Base-by-base conservation (phyloP, 108 stramenopile species). In the Cyclotella sp. region DNA sequence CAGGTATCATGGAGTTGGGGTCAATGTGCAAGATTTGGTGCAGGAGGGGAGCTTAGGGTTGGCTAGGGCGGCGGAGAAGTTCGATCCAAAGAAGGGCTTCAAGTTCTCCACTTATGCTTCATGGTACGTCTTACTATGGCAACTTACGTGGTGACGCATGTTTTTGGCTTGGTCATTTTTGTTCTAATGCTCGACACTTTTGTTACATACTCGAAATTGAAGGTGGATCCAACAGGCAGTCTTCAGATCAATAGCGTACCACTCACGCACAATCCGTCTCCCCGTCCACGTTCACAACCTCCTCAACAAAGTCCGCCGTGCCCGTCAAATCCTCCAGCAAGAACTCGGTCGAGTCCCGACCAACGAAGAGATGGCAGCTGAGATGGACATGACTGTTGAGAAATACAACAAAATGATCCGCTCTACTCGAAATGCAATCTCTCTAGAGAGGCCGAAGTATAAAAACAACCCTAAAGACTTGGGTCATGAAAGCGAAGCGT, bases 241-340 rank as follows among this genome's bases (percentile, higher is more conserved):
- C 8, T 94, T 93, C 63, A 91, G 95, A 49, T 91, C 94, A 43
- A 95, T 95, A 68, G 93, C 95, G 0, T 93, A 96, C 65, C 96
- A 98, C 67, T 93, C 94, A 14, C 87, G 98, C 13, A 94, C 92
- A 1, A 97, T 98, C 55, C 94, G 97, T 11, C 84, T 99, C 15
- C 98, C 98, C n/a, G 97, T 98, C 12, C 98, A 99, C 76, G 89
- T 99, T 10, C 98, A 99, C 82, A 97, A 98, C 70, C 75, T 97
- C 49, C 84, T 98, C 42, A 90, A 94, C 67, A 90, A 89, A 44
- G 86, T 95, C 29, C 72, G 92, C 43, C 91, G 91, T 73, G 85
- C 91, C 2, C 85, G 89, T 43, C 81, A 64, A 34, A 75, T 81
- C 12, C 71, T 97, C 11, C 72, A 86, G 43, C 78, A 76, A 49